A percentile compares a stretch with the other conserved stretches of the same genome.
Conservation (phyloP, 805 yeast genomes). For the Starmerella lactis-condensi region DNA sequence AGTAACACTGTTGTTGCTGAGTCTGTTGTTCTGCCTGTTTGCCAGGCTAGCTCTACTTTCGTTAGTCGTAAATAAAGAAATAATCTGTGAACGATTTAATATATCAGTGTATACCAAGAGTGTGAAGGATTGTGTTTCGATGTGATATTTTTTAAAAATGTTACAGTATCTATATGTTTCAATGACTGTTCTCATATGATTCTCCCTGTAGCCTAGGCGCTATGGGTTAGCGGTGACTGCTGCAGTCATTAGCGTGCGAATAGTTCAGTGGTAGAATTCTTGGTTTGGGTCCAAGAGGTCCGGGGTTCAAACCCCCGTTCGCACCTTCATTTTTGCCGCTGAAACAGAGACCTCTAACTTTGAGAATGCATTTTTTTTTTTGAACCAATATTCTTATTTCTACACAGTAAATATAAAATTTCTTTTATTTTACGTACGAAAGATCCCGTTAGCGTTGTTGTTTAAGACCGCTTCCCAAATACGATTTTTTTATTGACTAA, state of each 20-base stretch:
- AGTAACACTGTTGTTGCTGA: slow-evolving; percentile 64
- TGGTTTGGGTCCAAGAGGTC: slow-evolving; percentile 12
- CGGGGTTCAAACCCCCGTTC: slow-evolving; percentile 14
- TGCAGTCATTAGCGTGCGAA: slow-evolving; percentile 6
- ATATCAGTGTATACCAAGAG: too few relatives aligned
- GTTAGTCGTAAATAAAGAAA: slow-evolving; percentile 24
- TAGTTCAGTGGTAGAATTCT: slow-evolving; percentile 13
- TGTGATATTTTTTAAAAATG: too few relatives aligned
- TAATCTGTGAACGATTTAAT: not conserved
- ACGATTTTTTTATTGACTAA: not conserved
- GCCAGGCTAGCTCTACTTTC: slow-evolving; percentile 67
- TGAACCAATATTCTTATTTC: not conserved
- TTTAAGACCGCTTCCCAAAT: not conserved
- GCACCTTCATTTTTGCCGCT: slow-evolving; percentile 8
- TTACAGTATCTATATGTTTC: not conserved
- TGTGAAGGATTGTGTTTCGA: too few relatives aligned
- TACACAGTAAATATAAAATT: not conserved
- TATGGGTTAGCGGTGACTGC: not conserved
- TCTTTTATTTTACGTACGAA: not conserved
- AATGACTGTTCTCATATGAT: not conserved
- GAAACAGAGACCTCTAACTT: not conserved
- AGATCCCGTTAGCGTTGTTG: not conserved
- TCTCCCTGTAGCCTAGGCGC: slow-evolving; percentile 1
- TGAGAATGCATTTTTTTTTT: not conserved
- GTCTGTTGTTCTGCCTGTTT: slow-evolving; percentile 61